A percentile compares a stretch with the other conserved stretches of the same genome.
Conservation (phyloP, 768 basidiomycete species). For the Rhodotorula diobovata region DNA sequence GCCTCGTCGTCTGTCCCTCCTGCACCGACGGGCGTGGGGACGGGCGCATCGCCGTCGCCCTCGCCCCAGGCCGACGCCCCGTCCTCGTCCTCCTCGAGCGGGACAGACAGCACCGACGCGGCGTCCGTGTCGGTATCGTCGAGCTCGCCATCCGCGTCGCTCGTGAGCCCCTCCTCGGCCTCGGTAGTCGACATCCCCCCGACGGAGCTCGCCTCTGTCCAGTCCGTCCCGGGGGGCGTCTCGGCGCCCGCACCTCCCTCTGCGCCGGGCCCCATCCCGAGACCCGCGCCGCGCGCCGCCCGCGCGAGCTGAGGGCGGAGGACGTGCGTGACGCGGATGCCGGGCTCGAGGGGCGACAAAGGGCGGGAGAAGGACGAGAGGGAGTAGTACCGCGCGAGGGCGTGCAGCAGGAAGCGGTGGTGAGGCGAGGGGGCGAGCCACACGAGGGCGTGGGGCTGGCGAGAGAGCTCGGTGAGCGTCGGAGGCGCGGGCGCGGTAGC, state of each 20-base stretch:
- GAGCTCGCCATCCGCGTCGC: not conserved
- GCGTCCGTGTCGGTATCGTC: conserved; percentile 10
- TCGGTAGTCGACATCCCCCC: not conserved
- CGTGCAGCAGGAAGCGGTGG: conserved; percentile 31
- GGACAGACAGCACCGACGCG: not conserved
- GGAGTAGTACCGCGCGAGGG: conserved; percentile 32
- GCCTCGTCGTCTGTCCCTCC: conserved; percentile 4
- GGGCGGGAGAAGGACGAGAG: conserved; percentile 32
- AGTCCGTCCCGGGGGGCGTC: conserved; percentile 30
- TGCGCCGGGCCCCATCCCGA: not conserved
- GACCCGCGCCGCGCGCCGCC: not conserved
- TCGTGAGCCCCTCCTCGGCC: conserved; percentile 8
- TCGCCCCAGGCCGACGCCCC: not conserved
- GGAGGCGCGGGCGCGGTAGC: not conserved
- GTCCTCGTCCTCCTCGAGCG: conserved; percentile 11
- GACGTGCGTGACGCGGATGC: conserved; percentile 28
- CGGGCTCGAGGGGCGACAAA: conserved; percentile 23
- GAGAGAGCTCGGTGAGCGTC: conserved; percentile 29
- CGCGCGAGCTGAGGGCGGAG: conserved; percentile 15
- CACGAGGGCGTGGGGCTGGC: conserved; percentile 24
- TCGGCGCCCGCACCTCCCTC: conserved; percentile 4
- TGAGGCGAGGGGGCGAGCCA: conserved; percentile 30
- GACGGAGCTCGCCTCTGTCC: not conserved
- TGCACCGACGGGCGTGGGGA: not conserved
- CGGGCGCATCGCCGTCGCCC: no score